Evolutionary conservation across 768 basidiomycete genomes (phyloP).

Genomic region (Rhodotorula toruloides): DNA sequence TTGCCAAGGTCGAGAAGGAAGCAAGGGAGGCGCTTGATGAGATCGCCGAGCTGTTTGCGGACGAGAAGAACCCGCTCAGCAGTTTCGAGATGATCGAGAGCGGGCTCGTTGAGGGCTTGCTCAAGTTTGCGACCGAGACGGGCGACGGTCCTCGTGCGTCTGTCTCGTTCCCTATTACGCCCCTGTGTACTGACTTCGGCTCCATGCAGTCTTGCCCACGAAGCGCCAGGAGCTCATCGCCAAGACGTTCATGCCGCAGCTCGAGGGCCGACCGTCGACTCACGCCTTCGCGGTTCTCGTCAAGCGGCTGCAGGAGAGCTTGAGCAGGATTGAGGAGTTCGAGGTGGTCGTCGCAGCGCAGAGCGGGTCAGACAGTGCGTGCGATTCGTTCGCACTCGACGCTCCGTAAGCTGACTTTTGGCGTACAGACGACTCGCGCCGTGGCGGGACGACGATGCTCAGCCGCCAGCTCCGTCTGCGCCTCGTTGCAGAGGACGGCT

Average conservation of each 20-base stretch:
- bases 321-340: conserved; percentile 91
- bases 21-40: conserved; percentile 61
- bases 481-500: conserved; percentile 79
- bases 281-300: conserved; percentile 69
- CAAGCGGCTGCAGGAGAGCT: conserved; percentile 90
- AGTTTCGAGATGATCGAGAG: conserved; percentile 94
- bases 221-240: conserved; percentile 73
- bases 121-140: conserved; percentile 67
- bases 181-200: background rate
- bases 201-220: conserved; percentile 55
- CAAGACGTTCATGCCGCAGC: conserved; percentile 64
- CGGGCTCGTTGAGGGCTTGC: conserved; percentile 79
- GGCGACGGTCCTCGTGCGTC: conserved; percentile 28
- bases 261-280: conserved; percentile 54
- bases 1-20: conserved; percentile 59
- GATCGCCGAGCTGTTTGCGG: conserved; percentile 74
- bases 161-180: too few relatives aligned
- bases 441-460: conserved; percentile 74
- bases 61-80: conserved; percentile 61
- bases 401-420: background rate
- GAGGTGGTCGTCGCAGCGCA: conserved; percentile 70
- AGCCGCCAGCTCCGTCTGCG: conserved; percentile 85
- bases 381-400: background rate
- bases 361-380: conserved; percentile 56
- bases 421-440: conserved; percentile 66